Conservation (phyloP, 768 basidiomycete species). For the Trametes meyenii region DNA sequence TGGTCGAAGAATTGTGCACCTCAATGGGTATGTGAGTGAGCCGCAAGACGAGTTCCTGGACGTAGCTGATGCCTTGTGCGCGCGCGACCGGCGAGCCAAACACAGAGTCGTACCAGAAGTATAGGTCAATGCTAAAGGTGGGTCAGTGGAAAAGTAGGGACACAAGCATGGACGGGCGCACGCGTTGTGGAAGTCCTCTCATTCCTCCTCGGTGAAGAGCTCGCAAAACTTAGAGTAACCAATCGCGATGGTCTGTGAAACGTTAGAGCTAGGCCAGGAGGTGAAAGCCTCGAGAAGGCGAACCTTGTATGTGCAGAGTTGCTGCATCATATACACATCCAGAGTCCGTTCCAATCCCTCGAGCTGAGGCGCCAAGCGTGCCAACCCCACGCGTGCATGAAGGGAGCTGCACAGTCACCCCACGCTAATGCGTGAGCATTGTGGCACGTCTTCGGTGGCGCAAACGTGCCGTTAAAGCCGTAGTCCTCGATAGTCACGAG, state of each 20-base stretch:
- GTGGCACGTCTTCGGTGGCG: constrained; percentile 82
- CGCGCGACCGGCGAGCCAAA: constrained; percentile 84
- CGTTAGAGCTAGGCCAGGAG: too few species aligned
- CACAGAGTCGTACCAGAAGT: constrained; percentile 68
- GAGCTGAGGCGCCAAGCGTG: constrained; percentile 60
- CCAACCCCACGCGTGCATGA: constrained; percentile 66
- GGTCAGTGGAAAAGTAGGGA: not conserved
- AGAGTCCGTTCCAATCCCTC: constrained; percentile 62
- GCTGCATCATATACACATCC: constrained; percentile 75
- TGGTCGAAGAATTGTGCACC: constrained; percentile 80
- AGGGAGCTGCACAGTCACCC: constrained; percentile 57
- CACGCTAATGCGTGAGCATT: constrained; percentile 58
- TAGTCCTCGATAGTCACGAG: constrained; percentile 44
- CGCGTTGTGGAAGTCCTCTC: constrained; percentile 91
- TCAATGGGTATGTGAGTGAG: constrained; percentile 75
- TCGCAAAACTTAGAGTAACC: constrained; percentile 92
- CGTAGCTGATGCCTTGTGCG: constrained; percentile 75
- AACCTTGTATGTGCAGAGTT: constrained; percentile 86
- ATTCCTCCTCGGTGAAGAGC: constrained; percentile 88
- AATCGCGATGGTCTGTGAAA: constrained; percentile 78
- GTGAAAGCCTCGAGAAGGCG: constrained; percentile 12
- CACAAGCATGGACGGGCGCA: constrained; percentile 38
- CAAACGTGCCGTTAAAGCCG: constrained; percentile 66
- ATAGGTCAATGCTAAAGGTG: constrained; percentile 56
- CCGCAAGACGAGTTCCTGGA: constrained; percentile 83